Evolutionary conservation across 78 protist genomes (phyloP), one percentile per base, ranked within the genome.

Genomic region (Polysphondylium violaceum): DNA sequence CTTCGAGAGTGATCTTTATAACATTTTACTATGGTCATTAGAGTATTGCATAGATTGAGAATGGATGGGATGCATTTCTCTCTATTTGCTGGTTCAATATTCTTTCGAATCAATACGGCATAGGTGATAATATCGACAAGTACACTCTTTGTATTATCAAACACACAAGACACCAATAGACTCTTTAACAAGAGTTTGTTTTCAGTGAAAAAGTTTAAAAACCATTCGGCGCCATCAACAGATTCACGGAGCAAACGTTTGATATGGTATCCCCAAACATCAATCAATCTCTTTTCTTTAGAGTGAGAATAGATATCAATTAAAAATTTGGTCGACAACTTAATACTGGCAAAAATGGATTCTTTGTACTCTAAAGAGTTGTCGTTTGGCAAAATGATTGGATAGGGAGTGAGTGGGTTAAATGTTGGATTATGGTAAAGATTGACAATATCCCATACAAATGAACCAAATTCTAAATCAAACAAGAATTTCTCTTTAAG

Each of bases 191-290:
- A 12, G 2, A 27, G 29, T 29, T 44, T 55, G 12, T 61, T 59
- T 14, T 83, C 91, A 0, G 43, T 58, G 6, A 83, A 21, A 40
- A 58, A 58, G 33, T 38, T 23, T 8, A 83, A 21, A 33, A 83
- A 69, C 91, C 91, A 83, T 55, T 83, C 91, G 7, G 91, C 47
- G 21, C 91, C 91, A 40, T 17, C 31, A 3, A 69, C 17, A 29
- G 51, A 36, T 35, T 83, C 91, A 43, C 91, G 51, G 51, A 83
- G 50, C 21, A 83, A 53, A 58, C 91, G 35, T 40, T 83, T 83
- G 0, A 83, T 29, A 58, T 83, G 91, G 25, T 83, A 83, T 16
- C 72, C 91, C 91, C 91, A 83, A 11, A 83, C 91, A 44, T 83
- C 91, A 6, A 83, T 27, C 19, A 83, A 16, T 29, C 53, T 35